These are phyloP conservation scores for Gloeostereum incarnatum DNA, from an alignment of 768 basidiomycete genomes.

Conservation along the genomic window DNA sequence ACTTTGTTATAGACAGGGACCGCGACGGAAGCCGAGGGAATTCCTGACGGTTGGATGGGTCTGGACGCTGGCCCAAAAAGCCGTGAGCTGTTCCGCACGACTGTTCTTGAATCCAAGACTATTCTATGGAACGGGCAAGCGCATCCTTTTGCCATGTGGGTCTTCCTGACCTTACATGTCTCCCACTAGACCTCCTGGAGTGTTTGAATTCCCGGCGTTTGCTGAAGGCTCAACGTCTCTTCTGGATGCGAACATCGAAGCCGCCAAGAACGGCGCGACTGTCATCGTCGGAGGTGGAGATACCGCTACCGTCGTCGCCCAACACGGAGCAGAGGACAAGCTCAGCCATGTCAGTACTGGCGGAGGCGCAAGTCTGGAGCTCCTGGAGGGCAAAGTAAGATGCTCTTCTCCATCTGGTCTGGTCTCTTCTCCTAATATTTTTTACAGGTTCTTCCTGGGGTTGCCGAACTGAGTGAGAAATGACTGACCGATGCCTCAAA, in stretches of 20 bases:
- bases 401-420: not conserved
- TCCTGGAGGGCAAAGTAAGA: slow-evolving; percentile 93
- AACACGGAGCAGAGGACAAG: slow-evolving; percentile 75
- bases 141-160: slow-evolving; percentile 5
- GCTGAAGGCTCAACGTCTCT: slow-evolving; percentile 77
- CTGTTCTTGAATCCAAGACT: slow-evolving; percentile 86
- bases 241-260: slow-evolving; percentile 79
- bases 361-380: slow-evolving; percentile 87
- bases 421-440: slow-evolving; percentile 8
- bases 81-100: slow-evolving; percentile 64
- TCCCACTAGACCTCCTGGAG: slow-evolving; percentile 75
- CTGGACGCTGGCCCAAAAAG: slow-evolving; percentile 88
- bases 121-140: slow-evolving; percentile 94
- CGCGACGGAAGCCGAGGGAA: slow-evolving; percentile 79
- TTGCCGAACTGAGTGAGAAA: slow-evolving; percentile 84
- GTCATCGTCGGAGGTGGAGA: slow-evolving; percentile 97
- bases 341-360: slow-evolving; percentile 97
- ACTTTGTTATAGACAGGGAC: slow-evolving; percentile 40
- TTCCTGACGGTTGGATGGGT: slow-evolving; percentile 92
- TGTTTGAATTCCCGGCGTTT: slow-evolving; percentile 95
- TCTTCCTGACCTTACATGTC: not conserved
- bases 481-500: no score
- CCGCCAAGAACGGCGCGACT: slow-evolving; percentile 75
- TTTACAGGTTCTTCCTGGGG: slow-evolving; percentile 77
- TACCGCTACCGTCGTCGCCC: slow-evolving; percentile 93